Evolutionary conservation across 1,139 yeast species (phyloP).

Genomic region (Geotrichum klebahnii): DNA sequence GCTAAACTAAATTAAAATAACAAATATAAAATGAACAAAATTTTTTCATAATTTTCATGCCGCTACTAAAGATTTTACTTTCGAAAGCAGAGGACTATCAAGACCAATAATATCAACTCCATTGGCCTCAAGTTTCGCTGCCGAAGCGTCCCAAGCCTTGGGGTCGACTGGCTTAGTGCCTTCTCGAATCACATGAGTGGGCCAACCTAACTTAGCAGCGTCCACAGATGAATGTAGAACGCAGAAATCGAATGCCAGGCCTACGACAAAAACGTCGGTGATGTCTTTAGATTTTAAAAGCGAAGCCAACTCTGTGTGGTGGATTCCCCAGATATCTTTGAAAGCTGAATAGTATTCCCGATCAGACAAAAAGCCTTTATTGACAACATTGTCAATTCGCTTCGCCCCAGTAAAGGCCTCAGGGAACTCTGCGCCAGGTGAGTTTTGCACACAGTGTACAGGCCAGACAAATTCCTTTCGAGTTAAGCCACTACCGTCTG

Average conservation of each 20-base stretch:
- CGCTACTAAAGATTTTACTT: not conserved
- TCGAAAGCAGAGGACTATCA: not conserved
- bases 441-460: constrained; percentile 75
- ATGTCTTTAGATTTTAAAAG: constrained; percentile 47
- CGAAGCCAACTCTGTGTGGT: constrained; percentile 60
- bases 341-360: constrained; percentile 91
- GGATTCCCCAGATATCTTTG: constrained; percentile 68
- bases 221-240: constrained; percentile 74
- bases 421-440: constrained; percentile 65
- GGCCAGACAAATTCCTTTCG: constrained; percentile 69
- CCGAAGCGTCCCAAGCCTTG: constrained; percentile 26
- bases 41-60: no score
- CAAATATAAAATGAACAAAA: not conserved
- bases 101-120: constrained; percentile 17
- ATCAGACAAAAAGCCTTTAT: constrained; percentile 66
- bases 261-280: constrained; percentile 66
- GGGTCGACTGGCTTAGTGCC: constrained; percentile 50
- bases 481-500: constrained; percentile 42
- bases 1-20: not conserved
- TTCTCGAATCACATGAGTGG: constrained; percentile 56
- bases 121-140: constrained; percentile 5
- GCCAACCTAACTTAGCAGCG: constrained; percentile 56
- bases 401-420: constrained; percentile 38
- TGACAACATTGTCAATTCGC: constrained; percentile 41
- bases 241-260: constrained; percentile 83